Percentiles rank a stretch among this genome's conserved stretches.
phyloP scores from a whole-genome alignment of 768 basidiomycete genomes.

The Tephrocybe sp. region DNA sequence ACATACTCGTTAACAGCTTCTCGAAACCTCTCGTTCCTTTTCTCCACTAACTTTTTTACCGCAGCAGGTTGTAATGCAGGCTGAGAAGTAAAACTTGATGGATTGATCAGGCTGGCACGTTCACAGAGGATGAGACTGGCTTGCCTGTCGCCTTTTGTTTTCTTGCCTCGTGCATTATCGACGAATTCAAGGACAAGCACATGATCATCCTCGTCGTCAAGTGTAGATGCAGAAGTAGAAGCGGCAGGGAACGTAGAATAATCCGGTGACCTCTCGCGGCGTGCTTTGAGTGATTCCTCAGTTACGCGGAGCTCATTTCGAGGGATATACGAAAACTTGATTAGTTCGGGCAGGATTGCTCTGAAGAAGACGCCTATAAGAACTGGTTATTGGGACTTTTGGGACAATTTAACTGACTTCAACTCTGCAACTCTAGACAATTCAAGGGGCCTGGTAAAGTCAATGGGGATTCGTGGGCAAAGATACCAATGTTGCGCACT shows the following conservation, averaged over 20 bases:
- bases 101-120: background rate
- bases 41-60: slow-evolving; percentile 68
- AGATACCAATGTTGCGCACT: slow-evolving; percentile 38
- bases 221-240: slow-evolving; percentile 21
- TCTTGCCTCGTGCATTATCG: slow-evolving; percentile 34
- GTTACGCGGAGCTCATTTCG: slow-evolving; percentile 58
- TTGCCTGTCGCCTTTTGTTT: slow-evolving; percentile 27
- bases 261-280: slow-evolving; percentile 38
- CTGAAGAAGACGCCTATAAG: slow-evolving; percentile 29
- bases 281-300: slow-evolving; percentile 25
- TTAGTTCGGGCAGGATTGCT: slow-evolving; percentile 75
- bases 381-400: background rate
- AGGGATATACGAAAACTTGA: slow-evolving; percentile 82
- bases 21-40: slow-evolving; percentile 61
- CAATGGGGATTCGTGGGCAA: slow-evolving; percentile 1
- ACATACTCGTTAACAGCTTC: slow-evolving; percentile 67
- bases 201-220: slow-evolving; percentile 27
- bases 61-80: slow-evolving; percentile 50
- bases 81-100: slow-evolving; percentile 16
- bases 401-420: slow-evolving; percentile 57
- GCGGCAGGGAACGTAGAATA: slow-evolving; percentile 28
- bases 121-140: background rate
- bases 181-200: slow-evolving; percentile 46
- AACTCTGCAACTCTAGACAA: slow-evolving; percentile 78
- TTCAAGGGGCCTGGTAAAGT: slow-evolving; percentile 63